Base-by-base conservation (phyloP, 2,329 filamentous ascomycete genomes). In the Ophiostoma australiae region DNA sequence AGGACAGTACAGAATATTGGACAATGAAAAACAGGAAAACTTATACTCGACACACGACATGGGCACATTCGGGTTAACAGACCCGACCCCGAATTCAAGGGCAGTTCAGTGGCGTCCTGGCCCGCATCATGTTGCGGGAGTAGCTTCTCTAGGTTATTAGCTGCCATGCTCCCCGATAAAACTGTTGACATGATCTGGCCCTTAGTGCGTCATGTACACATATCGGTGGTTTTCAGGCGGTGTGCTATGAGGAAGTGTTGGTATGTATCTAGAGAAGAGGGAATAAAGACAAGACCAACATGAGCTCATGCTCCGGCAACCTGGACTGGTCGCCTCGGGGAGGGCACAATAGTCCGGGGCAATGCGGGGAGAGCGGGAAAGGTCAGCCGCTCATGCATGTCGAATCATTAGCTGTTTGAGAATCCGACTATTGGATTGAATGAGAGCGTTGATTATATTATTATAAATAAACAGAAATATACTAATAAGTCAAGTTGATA, bases 401-500 rank as follows among this genome's bases (percentile, higher is more conserved):
- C 37, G 61, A 65, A 37, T 65, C 15, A 65, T 65, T 65, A 20
- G 31, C 15, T 20, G 5, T 20, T 27, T 20, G 3, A 8, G 2
- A 27, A 2, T 55, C 0, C 27, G 27, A 55, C 23, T 23, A 52
- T 55, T 55, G 41, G 4, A 55, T 55, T 10, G 1, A 8, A 17
- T 55, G n/a, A 10, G 8, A 55, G 6, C 1, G 6, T 55, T n/a
- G 37, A 39, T 39, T 8, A 37, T 37, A 37, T 23, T 5, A 55
- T 55, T 55, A 6, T 23, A 23, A 55, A 55, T 3, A 58, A n/a
- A 17, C 13, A 48, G 17, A 48, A 3, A 13, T 33, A 33, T n/a
- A 17, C 55, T 70, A 71, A 48, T 72, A 71, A 7, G 71, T 70
- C 70, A 75, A 52, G 68, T 85, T 83, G 23, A 84, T 78, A 78